These are phyloP conservation scores for Blastomyces parvus DNA, from an alignment of 2,329 filamentous ascomycete genomes.

Conservation along the genomic window DNA sequence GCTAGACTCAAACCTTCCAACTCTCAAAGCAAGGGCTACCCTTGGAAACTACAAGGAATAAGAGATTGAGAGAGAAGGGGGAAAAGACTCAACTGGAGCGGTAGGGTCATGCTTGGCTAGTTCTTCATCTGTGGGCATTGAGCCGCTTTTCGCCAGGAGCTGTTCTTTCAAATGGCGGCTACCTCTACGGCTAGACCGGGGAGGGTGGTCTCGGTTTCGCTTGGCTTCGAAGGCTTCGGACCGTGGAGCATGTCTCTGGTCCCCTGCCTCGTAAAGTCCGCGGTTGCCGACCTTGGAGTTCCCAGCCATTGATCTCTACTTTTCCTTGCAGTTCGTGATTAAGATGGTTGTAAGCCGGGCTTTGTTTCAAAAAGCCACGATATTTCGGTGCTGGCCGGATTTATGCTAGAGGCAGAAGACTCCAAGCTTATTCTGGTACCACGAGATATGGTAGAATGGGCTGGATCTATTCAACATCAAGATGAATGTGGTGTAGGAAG, in stretches of 20 bases:
- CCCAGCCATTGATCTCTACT: conserved; percentile 35
- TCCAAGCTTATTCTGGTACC: neutral
- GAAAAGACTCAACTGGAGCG: conserved; percentile 55
- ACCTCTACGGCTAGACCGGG: conserved; percentile 20
- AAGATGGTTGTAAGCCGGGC: neutral
- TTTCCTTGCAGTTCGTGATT: neutral
- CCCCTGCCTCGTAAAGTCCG: conserved; percentile 62
- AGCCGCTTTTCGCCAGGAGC: conserved; percentile 15
- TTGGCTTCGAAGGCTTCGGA: conserved; percentile 44
- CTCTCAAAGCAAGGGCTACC: neutral
- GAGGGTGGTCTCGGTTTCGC: conserved; percentile 62
- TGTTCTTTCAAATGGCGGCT: conserved; percentile 15
- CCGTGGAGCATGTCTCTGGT: conserved; percentile 58
- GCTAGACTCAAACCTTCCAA: neutral
- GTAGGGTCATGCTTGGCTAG: conserved; percentile 31
- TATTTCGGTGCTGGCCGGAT: neutral
- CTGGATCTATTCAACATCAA: neutral
- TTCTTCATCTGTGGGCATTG: conserved; percentile 37
- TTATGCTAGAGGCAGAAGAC: neutral
- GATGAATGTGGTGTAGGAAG: neutral
- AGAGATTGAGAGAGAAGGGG: neutral
- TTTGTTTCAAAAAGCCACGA: neutral
- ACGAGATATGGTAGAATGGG: neutral
- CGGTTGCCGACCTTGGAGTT: conserved; percentile 58
- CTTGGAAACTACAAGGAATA: neutral